phyloP scores from a whole-genome alignment of 129 eudicot genomes.

The Smallanthus sonchifolius region DNA sequence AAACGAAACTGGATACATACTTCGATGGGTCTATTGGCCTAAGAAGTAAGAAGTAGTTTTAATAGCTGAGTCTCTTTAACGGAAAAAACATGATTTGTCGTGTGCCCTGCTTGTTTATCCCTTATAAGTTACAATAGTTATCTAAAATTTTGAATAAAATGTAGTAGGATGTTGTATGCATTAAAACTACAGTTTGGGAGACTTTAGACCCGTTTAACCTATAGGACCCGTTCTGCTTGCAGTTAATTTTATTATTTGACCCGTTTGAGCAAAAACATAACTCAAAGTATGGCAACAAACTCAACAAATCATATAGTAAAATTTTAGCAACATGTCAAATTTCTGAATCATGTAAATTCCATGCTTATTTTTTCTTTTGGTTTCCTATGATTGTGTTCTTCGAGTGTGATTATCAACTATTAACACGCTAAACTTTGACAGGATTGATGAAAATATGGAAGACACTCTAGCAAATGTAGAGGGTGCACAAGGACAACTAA shows the following conservation, averaged over 20 bases:
- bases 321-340: background rate
- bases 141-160: too few relatives aligned
- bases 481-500: slow-evolving; percentile 79
- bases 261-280: background rate
- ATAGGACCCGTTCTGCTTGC: background rate
- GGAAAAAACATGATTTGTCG: background rate
- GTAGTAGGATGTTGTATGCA: background rate
- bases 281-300: background rate
- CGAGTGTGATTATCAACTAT: background rate
- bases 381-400: background rate
- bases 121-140: too few relatives aligned
- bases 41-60: too few relatives aligned
- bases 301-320: background rate
- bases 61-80: background rate
- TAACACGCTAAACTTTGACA: slow-evolving; percentile 15
- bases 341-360: background rate
- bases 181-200: background rate
- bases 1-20: background rate
- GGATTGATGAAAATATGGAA: slow-evolving; percentile 89
- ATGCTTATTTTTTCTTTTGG: background rate
- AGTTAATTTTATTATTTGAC: background rate
- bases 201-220: background rate
- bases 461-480: slow-evolving; percentile 77
- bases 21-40: background rate
- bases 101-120: background rate